Conservation (phyloP, 441 rosid species). For the Bocquillonia castaneifolia region DNA sequence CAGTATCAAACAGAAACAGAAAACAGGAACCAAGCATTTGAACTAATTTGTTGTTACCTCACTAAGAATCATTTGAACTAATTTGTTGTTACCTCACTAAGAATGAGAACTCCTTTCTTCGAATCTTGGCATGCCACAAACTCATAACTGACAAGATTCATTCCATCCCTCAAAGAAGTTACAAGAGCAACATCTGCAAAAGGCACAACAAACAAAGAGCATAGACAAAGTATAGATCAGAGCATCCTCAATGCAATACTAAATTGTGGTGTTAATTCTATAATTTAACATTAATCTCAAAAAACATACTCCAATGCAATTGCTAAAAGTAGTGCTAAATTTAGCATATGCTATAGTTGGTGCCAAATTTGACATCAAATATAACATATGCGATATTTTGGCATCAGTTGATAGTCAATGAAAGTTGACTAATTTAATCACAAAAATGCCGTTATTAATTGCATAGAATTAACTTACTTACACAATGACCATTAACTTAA, state of each 20-base stretch:
- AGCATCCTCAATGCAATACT: not conserved
- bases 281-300: too few relatives aligned
- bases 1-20: not conserved
- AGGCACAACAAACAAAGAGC: constrained; percentile 8
- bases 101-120: constrained; percentile 97
- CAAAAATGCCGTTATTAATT: too few relatives aligned
- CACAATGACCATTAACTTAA: too few relatives aligned
- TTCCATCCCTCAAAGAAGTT: constrained; percentile 96
- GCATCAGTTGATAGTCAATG: too few relatives aligned
- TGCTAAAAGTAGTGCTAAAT: too few relatives aligned
- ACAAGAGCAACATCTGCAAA: constrained; percentile 90
- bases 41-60: constrained; percentile 52
- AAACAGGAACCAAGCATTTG: constrained; percentile 4
- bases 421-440: too few relatives aligned
- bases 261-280: not conserved
- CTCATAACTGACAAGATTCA: constrained; percentile 99
- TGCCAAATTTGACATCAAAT: too few relatives aligned
- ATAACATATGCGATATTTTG: too few relatives aligned
- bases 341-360: too few relatives aligned
- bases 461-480: too few relatives aligned
- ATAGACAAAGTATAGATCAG: not conserved
- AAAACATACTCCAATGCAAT: too few relatives aligned
- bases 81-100: constrained; percentile 73
- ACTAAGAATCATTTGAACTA: constrained; percentile 58
- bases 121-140: constrained; percentile 97